Conservation (phyloP, 371 early-diverging fungal genomes). For the Phascolomyces articulosus region DNA sequence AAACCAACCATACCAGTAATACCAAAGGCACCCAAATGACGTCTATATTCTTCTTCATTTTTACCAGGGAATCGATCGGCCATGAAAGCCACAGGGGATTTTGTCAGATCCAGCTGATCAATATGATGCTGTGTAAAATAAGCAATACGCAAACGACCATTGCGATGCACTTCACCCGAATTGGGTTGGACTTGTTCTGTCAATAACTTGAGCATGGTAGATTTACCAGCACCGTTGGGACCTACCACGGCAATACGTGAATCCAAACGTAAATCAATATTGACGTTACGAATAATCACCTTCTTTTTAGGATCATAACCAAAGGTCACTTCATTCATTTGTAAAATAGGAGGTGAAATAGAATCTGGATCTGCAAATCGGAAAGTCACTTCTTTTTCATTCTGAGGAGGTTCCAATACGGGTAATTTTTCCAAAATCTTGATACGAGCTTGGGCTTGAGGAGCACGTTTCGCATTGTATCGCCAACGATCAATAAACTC, state of each 20-base stretch:
- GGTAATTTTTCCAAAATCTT: conserved; percentile 98
- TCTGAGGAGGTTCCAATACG: conserved; percentile 85
- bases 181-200: conserved; percentile 82
- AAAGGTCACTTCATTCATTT: conserved; percentile 90
- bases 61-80: conserved; percentile 86
- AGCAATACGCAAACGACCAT: conserved; percentile 93
- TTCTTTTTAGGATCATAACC: conserved; percentile 75
- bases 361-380: conserved; percentile 90
- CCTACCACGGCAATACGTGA: conserved; percentile 96
- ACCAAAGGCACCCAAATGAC: conserved; percentile 93
- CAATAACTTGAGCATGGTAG: conserved; percentile 89
- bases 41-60: conserved; percentile 94
- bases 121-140: conserved; percentile 99
- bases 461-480: conserved; percentile 97
- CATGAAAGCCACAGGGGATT: conserved; percentile 89
- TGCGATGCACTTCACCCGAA: conserved; percentile 83
- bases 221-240: conserved; percentile 89
- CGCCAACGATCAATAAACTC: conserved; percentile 99
- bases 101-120: conserved; percentile 89
- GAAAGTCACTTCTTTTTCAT: conserved; percentile 86
- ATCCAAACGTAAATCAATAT: conserved; percentile 93
- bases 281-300: conserved; percentile 79
- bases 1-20: conserved; percentile 95
- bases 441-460: conserved; percentile 98
- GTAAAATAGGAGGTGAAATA: conserved; percentile 89